These are phyloP conservation scores for Juglanconis juglandina DNA, from an alignment of 2,329 filamentous ascomycete genomes.

Conservation along the genomic window DNA sequence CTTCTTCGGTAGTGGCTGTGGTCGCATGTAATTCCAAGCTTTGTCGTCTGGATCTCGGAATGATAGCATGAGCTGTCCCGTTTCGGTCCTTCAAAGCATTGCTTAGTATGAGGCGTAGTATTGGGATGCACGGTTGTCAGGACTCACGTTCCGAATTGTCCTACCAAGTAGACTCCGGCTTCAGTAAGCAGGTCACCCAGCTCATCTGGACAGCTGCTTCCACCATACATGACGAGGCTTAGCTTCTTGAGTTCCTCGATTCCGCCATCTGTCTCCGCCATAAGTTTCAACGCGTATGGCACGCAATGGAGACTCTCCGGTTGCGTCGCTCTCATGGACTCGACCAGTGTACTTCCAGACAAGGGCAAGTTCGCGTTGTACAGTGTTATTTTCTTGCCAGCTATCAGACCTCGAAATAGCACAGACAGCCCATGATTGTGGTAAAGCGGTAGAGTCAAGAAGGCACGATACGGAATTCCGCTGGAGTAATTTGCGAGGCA, in stretches of 20 bases:
- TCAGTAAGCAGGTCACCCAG: slow-evolving; percentile 52
- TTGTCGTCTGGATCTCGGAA: slow-evolving; percentile 50
- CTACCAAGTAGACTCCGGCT: slow-evolving; percentile 51
- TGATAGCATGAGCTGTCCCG: slow-evolving; percentile 60
- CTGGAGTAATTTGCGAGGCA: slow-evolving; percentile 45
- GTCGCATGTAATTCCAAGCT: slow-evolving; percentile 58
- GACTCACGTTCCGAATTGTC: slow-evolving; percentile 55
- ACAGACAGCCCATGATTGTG: slow-evolving; percentile 58
- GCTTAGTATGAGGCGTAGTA: no score
- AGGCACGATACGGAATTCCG: slow-evolving; percentile 39
- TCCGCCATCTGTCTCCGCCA: slow-evolving; percentile 56
- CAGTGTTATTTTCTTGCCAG: slow-evolving; percentile 47
- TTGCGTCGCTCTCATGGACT: slow-evolving; percentile 38
- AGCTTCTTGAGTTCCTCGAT: slow-evolving; percentile 42
- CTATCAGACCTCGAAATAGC: slow-evolving; percentile 50
- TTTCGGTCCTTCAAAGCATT: slow-evolving; percentile 44
- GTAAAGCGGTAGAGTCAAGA: slow-evolving; percentile 56
- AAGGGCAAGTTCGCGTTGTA: slow-evolving; percentile 55
- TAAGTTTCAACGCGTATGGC: slow-evolving; percentile 61
- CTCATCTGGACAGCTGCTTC: slow-evolving; percentile 56
- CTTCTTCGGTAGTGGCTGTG: slow-evolving; percentile 15
- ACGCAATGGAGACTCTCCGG: slow-evolving; percentile 59
- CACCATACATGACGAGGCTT: slow-evolving; percentile 55
- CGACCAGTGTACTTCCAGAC: slow-evolving; percentile 45
- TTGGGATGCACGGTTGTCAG: background rate